Conservation (phyloP, 2,329 filamentous ascomycete species). For the Lachnellula hyalina region DNA sequence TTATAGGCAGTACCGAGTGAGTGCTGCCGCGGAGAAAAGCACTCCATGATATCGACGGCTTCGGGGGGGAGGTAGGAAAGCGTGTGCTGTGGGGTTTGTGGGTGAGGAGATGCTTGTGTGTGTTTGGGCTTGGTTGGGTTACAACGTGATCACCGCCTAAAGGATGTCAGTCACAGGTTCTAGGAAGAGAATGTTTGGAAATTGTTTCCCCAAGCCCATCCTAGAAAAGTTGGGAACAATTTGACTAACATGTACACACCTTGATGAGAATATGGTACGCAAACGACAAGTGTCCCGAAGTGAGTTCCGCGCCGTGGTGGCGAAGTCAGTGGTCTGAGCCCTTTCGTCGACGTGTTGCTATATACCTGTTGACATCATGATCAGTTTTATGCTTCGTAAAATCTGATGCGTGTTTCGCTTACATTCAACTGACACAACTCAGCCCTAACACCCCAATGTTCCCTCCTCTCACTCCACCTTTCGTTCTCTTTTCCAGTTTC, state of each 20-base stretch:
- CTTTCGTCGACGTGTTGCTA: constrained; percentile 44
- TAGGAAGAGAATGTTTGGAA: not conserved
- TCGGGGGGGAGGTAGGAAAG: constrained; percentile 8
- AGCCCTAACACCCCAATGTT: constrained; percentile 36
- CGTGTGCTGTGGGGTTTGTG: constrained; percentile 5
- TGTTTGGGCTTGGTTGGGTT: constrained; percentile 8
- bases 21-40: constrained; percentile 51
- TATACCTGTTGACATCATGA: constrained; percentile 36
- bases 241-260: constrained; percentile 1
- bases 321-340: constrained; percentile 49
- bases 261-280: constrained; percentile 33
- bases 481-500: constrained; percentile 16
- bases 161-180: not conserved
- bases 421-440: constrained; percentile 56
- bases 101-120: constrained; percentile 3
- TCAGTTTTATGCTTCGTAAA: constrained; percentile 28
- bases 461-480: constrained; percentile 17
- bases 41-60: constrained; percentile 37
- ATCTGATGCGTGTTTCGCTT: not conserved
- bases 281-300: constrained; percentile 50
- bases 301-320: constrained; percentile 43
- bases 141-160: constrained; percentile 20
- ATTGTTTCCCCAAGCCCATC: not conserved
- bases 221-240: no score
- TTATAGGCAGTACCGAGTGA: constrained; percentile 47